Percentiles rank a stretch among this genome's conserved stretches.
These are phyloP conservation scores for Saccharomyces hybrid DNA, from an alignment of 1,139 yeast genomes.

Conservation along the genomic window DNA sequence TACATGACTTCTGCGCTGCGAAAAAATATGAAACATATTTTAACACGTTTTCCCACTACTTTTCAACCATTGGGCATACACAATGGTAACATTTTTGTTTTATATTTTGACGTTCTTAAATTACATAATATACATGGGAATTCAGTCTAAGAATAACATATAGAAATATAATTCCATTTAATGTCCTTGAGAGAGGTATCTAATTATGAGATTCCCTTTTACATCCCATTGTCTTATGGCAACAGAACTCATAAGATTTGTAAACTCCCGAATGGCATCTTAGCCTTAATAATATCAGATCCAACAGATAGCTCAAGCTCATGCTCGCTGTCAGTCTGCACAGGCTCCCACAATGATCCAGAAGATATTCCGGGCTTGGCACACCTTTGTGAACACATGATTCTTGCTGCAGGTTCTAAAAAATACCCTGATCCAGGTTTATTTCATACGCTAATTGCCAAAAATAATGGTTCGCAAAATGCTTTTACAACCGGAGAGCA, in stretches of 20 bases:
- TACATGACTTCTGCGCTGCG: background rate
- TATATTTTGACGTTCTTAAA: background rate
- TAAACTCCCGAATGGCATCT: constrained; percentile 47
- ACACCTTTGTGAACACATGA: constrained; percentile 66
- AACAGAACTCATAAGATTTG: constrained; percentile 39
- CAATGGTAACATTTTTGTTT: background rate
- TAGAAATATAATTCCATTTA: background rate
- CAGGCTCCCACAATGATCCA: constrained; percentile 63
- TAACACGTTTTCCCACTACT: background rate
- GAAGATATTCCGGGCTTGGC: constrained; percentile 51
- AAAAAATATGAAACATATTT: background rate
- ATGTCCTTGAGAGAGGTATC: constrained; percentile 18
- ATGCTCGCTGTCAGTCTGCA: constrained; percentile 45
- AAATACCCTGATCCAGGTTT: constrained; percentile 42
- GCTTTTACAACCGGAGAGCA: constrained; percentile 63
- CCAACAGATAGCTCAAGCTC: constrained; percentile 43
- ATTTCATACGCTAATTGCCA: constrained; percentile 39
- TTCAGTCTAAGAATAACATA: background rate
- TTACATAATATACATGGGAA: background rate
- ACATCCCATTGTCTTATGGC: constrained; percentile 31
- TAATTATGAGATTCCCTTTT: constrained; percentile 33
- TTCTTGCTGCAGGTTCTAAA: constrained; percentile 49
- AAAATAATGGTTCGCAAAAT: constrained; percentile 50
- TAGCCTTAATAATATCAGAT: constrained; percentile 49
- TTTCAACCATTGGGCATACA: background rate